phyloP scores from a whole-genome alignment of 1,139 yeast species.

The Fermentozyma sake region DNA sequence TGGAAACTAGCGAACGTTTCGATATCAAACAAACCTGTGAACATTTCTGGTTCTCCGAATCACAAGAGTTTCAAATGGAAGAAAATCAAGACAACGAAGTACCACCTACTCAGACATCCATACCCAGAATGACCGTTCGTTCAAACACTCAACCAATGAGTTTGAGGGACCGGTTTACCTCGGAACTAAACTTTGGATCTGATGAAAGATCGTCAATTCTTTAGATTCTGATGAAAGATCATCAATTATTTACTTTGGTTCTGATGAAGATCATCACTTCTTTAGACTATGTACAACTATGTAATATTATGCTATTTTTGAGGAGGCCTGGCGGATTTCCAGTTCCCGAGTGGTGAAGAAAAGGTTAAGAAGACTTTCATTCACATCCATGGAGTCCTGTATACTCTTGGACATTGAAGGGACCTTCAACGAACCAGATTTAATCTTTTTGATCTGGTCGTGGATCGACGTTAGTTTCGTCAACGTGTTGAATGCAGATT shows the following conservation, averaged over 20 bases:
- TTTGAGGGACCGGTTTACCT: conserved; percentile 28
- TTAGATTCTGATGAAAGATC: too few species aligned
- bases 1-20: conserved; percentile 51
- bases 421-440: too few species aligned
- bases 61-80: conserved; percentile 1
- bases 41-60: conserved; percentile 55
- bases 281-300: conserved; percentile 5
- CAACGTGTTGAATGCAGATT: conserved; percentile 24
- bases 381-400: conserved; percentile 20
- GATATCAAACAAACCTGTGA: conserved; percentile 46
- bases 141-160: conserved; percentile 36
- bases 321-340: conserved; percentile 15
- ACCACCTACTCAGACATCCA: background rate
- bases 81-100: conserved; percentile 2
- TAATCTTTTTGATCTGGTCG: too few species aligned
- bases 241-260: background rate
- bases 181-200: conserved; percentile 19
- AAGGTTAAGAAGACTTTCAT: conserved; percentile 21
- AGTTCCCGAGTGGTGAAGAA: conserved; percentile 29
- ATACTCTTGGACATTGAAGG: conserved; percentile 19
- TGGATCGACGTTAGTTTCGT: too few species aligned
- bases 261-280: conserved; percentile 3
- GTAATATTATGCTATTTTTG: conserved; percentile 6
- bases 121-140: background rate
- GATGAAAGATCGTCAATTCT: conserved; percentile 8